Percentiles rank a stretch among this genome's conserved stretches.
phyloP scores from a whole-genome alignment of 306 rosid species.

The barrel medic (Medicago truncatula) region DNA sequence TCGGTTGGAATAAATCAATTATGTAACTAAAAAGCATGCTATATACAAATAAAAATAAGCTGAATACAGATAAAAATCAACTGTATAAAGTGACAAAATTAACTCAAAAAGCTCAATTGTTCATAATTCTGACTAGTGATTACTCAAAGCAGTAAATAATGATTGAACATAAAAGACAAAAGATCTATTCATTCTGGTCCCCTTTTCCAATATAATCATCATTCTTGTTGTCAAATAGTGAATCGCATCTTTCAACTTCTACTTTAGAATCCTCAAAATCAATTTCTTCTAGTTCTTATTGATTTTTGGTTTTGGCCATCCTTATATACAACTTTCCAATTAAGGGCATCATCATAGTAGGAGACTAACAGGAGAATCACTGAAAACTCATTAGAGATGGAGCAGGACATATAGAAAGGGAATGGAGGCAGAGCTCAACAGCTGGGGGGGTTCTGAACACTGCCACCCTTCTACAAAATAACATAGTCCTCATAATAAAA shows the following conservation, averaged over 20 bases:
- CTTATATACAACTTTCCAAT: background rate
- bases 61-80: background rate
- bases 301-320: background rate
- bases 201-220: background rate
- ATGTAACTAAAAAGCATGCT: background rate
- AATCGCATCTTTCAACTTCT: background rate
- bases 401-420: background rate
- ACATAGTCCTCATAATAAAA: background rate
- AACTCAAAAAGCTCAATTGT: background rate
- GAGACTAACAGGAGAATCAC: background rate
- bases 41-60: background rate
- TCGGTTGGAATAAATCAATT: background rate
- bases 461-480: background rate
- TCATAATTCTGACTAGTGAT: background rate
- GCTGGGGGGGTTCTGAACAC: background rate
- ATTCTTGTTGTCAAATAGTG: background rate
- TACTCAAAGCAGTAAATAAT: background rate
- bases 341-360: background rate
- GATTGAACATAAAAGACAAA: background rate
- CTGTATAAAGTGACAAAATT: background rate
- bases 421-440: background rate
- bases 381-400: background rate
- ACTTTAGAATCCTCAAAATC: background rate
- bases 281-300: background rate
- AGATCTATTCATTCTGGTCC: background rate